Evolutionary conservation across 331 rosid genomes (phyloP).

Genomic region (Rosa hybrid): DNA sequence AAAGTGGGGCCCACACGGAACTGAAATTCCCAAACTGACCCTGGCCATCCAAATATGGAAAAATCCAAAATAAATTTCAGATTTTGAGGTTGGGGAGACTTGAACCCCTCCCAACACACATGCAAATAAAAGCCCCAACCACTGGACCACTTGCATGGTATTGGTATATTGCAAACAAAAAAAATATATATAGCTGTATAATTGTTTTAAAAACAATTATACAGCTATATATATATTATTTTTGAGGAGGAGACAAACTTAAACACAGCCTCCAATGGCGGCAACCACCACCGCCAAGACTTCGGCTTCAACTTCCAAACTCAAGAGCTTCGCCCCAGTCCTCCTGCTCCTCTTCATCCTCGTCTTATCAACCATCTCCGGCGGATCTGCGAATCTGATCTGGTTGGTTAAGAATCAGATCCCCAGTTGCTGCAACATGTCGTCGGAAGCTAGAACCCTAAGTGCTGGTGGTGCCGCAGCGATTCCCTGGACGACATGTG

Average conservation of each 20-base stretch:
- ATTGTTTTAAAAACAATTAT: no score
- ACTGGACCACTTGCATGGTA: no score
- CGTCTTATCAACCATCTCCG: conserved; percentile 17
- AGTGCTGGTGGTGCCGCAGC: conserved; percentile 89
- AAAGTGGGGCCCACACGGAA: no score
- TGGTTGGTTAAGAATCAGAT: conserved; percentile 29
- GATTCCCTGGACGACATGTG: conserved; percentile 74
- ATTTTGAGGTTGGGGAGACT: no score
- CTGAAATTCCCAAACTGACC: no score
- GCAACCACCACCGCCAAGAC: conserved; percentile 19
- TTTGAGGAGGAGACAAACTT: neutral
- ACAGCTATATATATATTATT: no score
- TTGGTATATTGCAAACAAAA: no score
- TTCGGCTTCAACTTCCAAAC: neutral
- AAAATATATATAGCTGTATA: no score
- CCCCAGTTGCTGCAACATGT: conserved; percentile 54
- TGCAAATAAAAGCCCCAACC: no score
- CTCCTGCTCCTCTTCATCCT: conserved; percentile 28
- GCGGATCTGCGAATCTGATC: conserved; percentile 25
- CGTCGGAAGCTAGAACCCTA: conserved; percentile 37
- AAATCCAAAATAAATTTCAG: no score
- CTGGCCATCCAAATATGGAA: no score
- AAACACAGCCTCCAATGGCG: conserved; percentile 40
- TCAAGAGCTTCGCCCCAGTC: conserved; percentile 16
- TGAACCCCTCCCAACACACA: no score